phyloP scores from a whole-genome alignment of 1,284 basidiomycete genomes.

The Rhodotorula sp. region DNA sequence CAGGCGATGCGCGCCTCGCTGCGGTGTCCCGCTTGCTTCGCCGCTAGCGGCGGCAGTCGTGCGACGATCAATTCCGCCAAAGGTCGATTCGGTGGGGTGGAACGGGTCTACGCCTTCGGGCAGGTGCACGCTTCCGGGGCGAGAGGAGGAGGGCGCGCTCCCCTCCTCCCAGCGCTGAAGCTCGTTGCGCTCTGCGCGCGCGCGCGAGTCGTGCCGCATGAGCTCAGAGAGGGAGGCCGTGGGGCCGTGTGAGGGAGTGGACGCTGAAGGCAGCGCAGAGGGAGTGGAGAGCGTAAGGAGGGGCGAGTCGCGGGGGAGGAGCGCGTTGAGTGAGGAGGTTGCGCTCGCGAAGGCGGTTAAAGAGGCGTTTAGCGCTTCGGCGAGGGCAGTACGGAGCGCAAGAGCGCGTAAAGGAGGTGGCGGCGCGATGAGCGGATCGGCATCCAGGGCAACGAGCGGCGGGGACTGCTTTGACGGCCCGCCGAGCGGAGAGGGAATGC shows the following conservation, averaged over 20 bases:
- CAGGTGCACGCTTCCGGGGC: not conserved
- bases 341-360: not conserved
- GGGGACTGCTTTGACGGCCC: not conserved
- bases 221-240: conserved; percentile 20
- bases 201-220: conserved; percentile 11
- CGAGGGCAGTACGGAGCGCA: not conserved
- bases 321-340: conserved; percentile 1
- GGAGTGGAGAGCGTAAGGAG: conserved; percentile 7
- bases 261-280: not conserved
- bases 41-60: not conserved
- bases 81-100: conserved; percentile 26
- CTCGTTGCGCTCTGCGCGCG: conserved; percentile 11
- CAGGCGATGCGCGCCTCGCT: not conserved
- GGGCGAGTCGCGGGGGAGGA: conserved; percentile 13
- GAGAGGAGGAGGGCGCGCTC: not conserved
- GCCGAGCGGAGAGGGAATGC: conserved; percentile 2
- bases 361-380: not conserved
- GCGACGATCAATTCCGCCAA: conserved; percentile 31
- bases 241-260: not conserved
- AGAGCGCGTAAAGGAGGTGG: conserved; percentile 9
- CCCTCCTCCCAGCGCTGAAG: conserved; percentile 4
- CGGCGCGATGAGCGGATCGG: too few species aligned
- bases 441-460: not conserved
- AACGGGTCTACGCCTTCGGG: conserved; percentile 12
- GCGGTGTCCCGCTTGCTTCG: not conserved